Evolutionary conservation across 1,284 basidiomycete species (phyloP), one percentile per base, ranked within the genome.

Genomic region (Anthracocystis setariae): DNA sequence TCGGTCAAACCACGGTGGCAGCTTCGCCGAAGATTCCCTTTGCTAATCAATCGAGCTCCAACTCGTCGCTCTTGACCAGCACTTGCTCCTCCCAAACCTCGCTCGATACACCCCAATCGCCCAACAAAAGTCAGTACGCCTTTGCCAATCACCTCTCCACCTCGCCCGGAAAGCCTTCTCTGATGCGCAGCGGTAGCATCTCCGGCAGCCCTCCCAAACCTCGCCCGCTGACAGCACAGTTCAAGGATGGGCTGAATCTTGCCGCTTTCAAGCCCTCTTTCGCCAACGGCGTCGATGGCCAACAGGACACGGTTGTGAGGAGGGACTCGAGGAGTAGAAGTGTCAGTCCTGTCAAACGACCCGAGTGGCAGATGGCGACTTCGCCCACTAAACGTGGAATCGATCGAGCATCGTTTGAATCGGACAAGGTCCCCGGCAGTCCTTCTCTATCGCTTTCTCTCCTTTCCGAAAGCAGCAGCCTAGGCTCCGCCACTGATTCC

Each of bases 201-300:
- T 54, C 65, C 5, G 66, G 61, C 0, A 73, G 70, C 20, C 71
- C 70, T 3, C 55, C 69, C 3, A 75, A 77, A 39, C 71, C 68
- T 10, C 55, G 76, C 1, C 76, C 76, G 3, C 38, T 76, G 7
- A 76, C 71, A 17, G 70, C 77, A n/a, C 64, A 65, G 42, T 77
- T 76, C 43, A 47, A 56, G 15, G 61, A 58, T 15, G 58, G 61
- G 8, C 46, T 78, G 53, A 73, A 76, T 21, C 44, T 79, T 27
- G 76, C 57, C 5, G 71, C 73, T 10, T 79, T 74, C 58, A 45
- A 61, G 32, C 51, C 76, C 17, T 45, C 63, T 15, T 57, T 59
- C 44, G n/a, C 13, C 0, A 45, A 53, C 12, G 12, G 29, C 5
- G 48, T 12, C 17, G 55, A 59, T 12, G 24, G 39, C 2, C 51